phyloP scores from a whole-genome alignment of 2,329 filamentous ascomycete species.

The Colletotrichum salicis region DNA sequence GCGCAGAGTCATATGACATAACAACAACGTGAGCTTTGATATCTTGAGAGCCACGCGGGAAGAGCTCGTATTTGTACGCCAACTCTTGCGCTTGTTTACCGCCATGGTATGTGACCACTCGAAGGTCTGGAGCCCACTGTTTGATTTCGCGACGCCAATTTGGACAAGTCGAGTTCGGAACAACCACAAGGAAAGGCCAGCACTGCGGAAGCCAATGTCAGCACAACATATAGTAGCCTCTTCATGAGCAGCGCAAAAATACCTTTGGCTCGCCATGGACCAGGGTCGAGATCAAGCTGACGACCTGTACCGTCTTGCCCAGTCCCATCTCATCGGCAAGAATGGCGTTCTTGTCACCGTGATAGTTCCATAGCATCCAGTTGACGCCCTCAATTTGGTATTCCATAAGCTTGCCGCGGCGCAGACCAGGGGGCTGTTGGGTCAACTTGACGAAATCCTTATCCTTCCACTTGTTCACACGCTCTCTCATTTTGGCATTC shows the following conservation, averaged over 20 bases:
- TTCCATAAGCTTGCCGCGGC: constrained; percentile 85
- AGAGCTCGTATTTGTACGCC: constrained; percentile 86
- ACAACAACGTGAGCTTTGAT: constrained; percentile 92
- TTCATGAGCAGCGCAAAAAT: constrained; percentile 20
- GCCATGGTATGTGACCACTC: constrained; percentile 94
- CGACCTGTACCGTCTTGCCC: constrained; percentile 95
- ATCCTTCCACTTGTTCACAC: constrained; percentile 74
- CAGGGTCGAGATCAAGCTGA: constrained; percentile 81
- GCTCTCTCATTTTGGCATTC: constrained; percentile 70
- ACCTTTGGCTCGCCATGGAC: constrained; percentile 70
- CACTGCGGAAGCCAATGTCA: constrained; percentile 54
- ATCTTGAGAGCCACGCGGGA: constrained; percentile 71
- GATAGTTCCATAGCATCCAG: constrained; percentile 94
- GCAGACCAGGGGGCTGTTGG: constrained; percentile 77
- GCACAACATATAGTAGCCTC: constrained; percentile 31
- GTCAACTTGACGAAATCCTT: constrained; percentile 76
- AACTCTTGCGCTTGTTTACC: constrained; percentile 78
- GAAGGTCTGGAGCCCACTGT: constrained; percentile 85
- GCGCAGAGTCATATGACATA: constrained; percentile 91
- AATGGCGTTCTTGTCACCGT: constrained; percentile 83
- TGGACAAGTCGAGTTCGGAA: constrained; percentile 94
- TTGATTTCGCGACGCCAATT: constrained; percentile 98
- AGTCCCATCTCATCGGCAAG: constrained; percentile 98
- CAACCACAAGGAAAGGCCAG: constrained; percentile 93
- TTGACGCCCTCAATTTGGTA: constrained; percentile 95